Evolutionary conservation across 331 rosid species (phyloP), one percentile per base, ranked within the genome.

Genomic region (Pyrus hybrid): DNA sequence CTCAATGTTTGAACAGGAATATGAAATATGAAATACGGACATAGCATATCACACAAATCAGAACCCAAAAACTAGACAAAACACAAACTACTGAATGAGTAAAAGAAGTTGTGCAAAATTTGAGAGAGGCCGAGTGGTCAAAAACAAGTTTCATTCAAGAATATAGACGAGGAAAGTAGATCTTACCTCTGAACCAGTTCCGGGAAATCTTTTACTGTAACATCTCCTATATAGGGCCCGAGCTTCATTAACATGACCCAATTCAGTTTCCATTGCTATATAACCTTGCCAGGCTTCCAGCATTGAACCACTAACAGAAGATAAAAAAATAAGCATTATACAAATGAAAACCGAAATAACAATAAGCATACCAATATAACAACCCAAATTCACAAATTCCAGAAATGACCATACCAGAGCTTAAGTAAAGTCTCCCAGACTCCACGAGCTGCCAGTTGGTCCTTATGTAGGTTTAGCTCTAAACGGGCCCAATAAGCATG

Each of bases 401-500:
- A 35, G 49, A 49, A 22, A 66, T 60, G 28, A 73, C 75, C 91
- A 77, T 60, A 93, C 98, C 97, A 82, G 78, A 79, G 92, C 87
- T 90, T 94, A 49, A 94, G 92, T 78, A 88, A 83, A 80, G 77
- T 87, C 77, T 94, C 97, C 96, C 96, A 92, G 69, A 90, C 96
- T 83, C 93, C 96, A 80, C 97, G 92, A 72, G 99, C 97, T 63
- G 87, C 92, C 76, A 63, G 77, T 77, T 85, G 28, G 83, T 92
- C 93, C 43, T 89, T 86, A 53, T 85, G 96, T 60, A 87, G 73
- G 65, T 72, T 85, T 73, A 81, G 69, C 89, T 94, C 99, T 51
- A 94, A 84, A 80, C 67, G 92, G 56, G 97, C 99, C 99, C 99
- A 92, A 83, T 94, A 94, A 71, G 88, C 86, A 86, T 90, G 83